Base-by-base conservation (phyloP, 495 filamentous ascomycete genomes). In the Rhypophila decipiens region DNA sequence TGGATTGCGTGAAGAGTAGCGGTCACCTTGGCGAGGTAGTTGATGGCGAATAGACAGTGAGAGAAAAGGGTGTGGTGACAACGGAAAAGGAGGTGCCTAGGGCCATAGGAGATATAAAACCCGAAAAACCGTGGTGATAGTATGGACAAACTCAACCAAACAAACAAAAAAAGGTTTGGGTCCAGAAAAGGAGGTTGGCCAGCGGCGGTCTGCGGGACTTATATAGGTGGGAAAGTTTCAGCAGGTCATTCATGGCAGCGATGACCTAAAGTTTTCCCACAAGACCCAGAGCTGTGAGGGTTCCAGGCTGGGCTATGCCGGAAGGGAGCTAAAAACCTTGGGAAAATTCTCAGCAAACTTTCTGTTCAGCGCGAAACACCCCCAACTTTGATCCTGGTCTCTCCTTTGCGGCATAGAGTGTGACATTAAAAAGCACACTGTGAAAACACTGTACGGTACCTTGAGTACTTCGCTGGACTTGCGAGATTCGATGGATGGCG, bases 211-310 rank as follows among this genome's bases (percentile, higher is more conserved):
- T n/a, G 43, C 21, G 47, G 46, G 43, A 33, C 46, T 60, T 61
- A 60, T 61, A 61, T 59, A 55, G 51, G 36, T 51, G 46, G 34
- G 19, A 37, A 37, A 8, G 24, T 44, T 39, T 44, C 36, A 54
- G 49, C 34, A 56, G 51, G 51, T 49, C 36, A 31, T 23, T 49
- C 50, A 48, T 55, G 50, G 42, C 42, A 52, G 49, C 50, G 53
- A 64, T 64, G 61, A 61, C 56, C 53, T 54, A 61, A 64, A 60
- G 54, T 17, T 57, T 59, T 61, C 49, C 48, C 53, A 21, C 51
- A 46, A 55, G 52, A 43, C 29, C 58, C 55, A 54, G 49, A n/a
- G n/a, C n/a, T n/a, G n/a, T n/a, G n/a, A n/a, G n/a, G 38, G 36
- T 49, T 31, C 49, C 47, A 51, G 55, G 44, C 48, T 54, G 49